Percentiles rank a stretch among this genome's conserved stretches.
Evolutionary conservation across 1,284 basidiomycete genomes (phyloP).

Genomic region (Irpex sp.): DNA sequence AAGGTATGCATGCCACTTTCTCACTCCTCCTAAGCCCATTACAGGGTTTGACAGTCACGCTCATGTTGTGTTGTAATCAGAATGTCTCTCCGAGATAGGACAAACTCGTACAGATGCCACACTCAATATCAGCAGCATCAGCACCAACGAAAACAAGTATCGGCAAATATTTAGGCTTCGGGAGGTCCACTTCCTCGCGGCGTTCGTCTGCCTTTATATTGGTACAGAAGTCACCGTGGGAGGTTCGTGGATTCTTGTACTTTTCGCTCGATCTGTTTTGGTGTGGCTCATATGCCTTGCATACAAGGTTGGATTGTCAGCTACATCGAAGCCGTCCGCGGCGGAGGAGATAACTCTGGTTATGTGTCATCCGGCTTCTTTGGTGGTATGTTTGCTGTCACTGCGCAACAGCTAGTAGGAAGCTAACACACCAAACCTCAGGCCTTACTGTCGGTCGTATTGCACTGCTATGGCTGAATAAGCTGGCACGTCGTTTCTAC

Average conservation of each 20-base stretch:
- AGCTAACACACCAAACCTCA: slow-evolving; percentile 5
- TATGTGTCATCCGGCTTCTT: slow-evolving; percentile 52
- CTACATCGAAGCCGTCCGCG: slow-evolving; percentile 40
- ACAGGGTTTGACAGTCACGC: too few species aligned
- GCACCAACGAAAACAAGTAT: slow-evolving; percentile 30
- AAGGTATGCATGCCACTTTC: slow-evolving; percentile 23
- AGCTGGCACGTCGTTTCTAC: slow-evolving; percentile 29
- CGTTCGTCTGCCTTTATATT: slow-evolving; percentile 44
- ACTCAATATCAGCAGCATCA: background rate
- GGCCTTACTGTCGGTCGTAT: slow-evolving; percentile 44
- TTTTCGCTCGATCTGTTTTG: too few species aligned
- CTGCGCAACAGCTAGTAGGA: too few species aligned
- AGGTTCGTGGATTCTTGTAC: slow-evolving; percentile 26
- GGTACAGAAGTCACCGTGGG: slow-evolving; percentile 46
- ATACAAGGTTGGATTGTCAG: slow-evolving; percentile 46
- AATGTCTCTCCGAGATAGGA: slow-evolving; percentile 31
- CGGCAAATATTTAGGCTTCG: slow-evolving; percentile 35
- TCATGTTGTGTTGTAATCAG: slow-evolving; percentile 13
- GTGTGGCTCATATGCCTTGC: background rate
- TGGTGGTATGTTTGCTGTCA: slow-evolving; percentile 31
- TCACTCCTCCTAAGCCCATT: too few species aligned
- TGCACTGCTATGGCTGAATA: slow-evolving; percentile 46
- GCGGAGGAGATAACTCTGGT: slow-evolving; percentile 44
- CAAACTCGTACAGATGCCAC: slow-evolving; percentile 19
- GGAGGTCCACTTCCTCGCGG: slow-evolving; percentile 38